phyloP scores from a whole-genome alignment of 345 rosid genomes.

The Passiflora organensis region DNA sequence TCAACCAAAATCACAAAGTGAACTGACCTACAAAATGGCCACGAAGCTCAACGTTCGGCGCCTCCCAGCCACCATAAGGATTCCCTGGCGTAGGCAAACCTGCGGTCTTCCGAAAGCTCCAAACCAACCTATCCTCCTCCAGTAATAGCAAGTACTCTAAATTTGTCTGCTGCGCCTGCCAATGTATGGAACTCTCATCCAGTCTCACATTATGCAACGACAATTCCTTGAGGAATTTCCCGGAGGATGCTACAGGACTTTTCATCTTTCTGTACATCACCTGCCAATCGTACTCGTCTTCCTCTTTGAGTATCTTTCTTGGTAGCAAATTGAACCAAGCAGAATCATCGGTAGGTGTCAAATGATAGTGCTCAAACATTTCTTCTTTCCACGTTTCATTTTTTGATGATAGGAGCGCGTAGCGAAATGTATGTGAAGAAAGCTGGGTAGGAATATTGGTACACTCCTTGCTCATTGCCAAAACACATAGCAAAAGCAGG shows the following conservation, averaged over 20 bases:
- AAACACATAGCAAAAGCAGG: constrained; percentile 17
- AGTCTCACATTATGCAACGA: constrained; percentile 79
- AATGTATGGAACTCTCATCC: constrained; percentile 48
- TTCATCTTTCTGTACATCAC: constrained; percentile 67
- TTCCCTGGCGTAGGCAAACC: constrained; percentile 61
- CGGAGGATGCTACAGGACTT: constrained; percentile 32
- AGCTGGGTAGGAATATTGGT: constrained; percentile 58
- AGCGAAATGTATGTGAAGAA: constrained; percentile 67
- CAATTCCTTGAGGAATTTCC: constrained; percentile 58
- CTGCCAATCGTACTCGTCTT: constrained; percentile 61
- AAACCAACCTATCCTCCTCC: constrained; percentile 68
- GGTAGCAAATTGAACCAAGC: constrained; percentile 74
- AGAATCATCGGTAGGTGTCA: constrained; percentile 73
- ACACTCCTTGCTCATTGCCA: constrained; percentile 65
- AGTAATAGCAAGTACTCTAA: constrained; percentile 77
- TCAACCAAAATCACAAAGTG: constrained; percentile 9
- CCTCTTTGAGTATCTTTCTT: constrained; percentile 62
- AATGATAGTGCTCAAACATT: constrained; percentile 70
- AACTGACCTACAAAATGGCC: constrained; percentile 92
- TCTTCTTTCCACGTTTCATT: constrained; percentile 63
- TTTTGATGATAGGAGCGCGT: constrained; percentile 51
- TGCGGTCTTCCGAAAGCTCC: constrained; percentile 82
- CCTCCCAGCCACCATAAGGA: constrained; percentile 92
- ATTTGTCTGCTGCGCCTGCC: constrained; percentile 84
- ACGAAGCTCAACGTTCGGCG: constrained; percentile 56